Evolutionary conservation across 768 basidiomycete species (phyloP).

Genomic region (Hypholoma sublateritium): DNA sequence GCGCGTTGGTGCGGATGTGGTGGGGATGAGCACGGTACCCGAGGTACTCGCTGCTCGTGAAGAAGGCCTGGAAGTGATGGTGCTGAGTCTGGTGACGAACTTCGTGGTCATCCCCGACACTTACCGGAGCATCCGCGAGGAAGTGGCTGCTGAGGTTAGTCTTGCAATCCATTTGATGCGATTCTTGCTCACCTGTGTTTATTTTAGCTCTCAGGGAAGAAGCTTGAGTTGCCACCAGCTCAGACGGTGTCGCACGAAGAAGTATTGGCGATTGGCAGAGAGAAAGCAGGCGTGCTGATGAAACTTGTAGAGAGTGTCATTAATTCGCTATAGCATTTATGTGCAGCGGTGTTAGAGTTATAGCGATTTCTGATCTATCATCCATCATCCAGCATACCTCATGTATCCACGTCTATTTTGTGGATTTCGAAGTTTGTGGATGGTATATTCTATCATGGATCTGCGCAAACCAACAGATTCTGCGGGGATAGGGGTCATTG

Average conservation of each 20-base stretch:
- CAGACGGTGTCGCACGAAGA: conserved; percentile 76
- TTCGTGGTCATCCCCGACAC: conserved; percentile 71
- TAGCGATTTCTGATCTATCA: no score
- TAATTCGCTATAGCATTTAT: conserved; percentile 19
- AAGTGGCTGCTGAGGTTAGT: conserved; percentile 75
- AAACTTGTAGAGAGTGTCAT: conserved; percentile 67
- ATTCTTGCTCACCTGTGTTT: neutral
- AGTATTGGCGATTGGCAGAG: conserved; percentile 63
- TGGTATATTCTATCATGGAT: no score
- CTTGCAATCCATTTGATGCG: neutral
- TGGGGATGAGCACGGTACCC: conserved; percentile 92
- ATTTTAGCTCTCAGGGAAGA: conserved; percentile 60
- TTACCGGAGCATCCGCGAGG: conserved; percentile 69
- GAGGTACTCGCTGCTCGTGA: conserved; percentile 83
- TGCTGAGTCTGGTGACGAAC: conserved; percentile 85
- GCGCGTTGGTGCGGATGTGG: conserved; percentile 80
- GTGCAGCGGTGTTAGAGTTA: no score
- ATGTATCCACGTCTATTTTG: no score
- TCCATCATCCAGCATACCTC: no score
- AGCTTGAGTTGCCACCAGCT: conserved; percentile 36
- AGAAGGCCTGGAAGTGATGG: conserved; percentile 73
- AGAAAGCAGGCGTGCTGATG: conserved; percentile 74
- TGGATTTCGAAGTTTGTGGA: no score
- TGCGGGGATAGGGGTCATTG: neutral
- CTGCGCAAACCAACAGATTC: no score